These are phyloP conservation scores for Pycnococcus provasolii DNA, from an alignment of 139 green algal species.

Conservation along the genomic window DNA sequence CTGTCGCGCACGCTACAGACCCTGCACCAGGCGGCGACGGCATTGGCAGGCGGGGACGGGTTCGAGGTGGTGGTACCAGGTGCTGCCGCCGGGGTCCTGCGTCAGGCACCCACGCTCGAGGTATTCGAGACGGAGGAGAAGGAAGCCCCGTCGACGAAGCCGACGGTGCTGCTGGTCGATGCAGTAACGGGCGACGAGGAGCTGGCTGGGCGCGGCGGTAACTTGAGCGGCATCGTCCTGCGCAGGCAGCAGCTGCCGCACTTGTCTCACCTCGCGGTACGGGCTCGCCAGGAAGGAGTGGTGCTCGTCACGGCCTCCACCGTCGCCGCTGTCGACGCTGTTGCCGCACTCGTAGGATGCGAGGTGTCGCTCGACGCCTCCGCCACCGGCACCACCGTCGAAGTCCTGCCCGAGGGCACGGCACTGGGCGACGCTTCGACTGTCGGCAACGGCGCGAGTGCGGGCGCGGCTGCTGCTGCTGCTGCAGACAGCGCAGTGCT, in stretches of 20 bases:
- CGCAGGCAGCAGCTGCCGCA: constrained; percentile 73
- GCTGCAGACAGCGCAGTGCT: not conserved
- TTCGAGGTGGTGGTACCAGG: constrained; percentile 78
- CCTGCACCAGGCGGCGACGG: constrained; percentile 39
- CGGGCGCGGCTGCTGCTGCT: not conserved
- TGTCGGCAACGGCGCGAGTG: not conserved
- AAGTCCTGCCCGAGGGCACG: not conserved
- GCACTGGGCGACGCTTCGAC: not conserved
- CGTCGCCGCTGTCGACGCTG: not conserved
- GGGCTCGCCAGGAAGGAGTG: constrained; percentile 77
- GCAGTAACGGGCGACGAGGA: constrained; percentile 84
- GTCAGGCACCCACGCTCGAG: constrained; percentile 47
- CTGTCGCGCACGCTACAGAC: constrained; percentile 45
- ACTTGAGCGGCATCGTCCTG: constrained; percentile 67
- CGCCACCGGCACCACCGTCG: not conserved
- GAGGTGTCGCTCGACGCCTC: not conserved
- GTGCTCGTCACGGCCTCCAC: constrained; percentile 43
- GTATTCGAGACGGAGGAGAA: not conserved
- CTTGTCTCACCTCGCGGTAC: constrained; percentile 80
- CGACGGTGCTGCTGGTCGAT: constrained; percentile 27
- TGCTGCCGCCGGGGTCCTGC: constrained; percentile 47
- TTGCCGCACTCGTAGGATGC: not conserved
- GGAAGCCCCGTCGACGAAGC: not conserved
- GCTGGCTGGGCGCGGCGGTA: constrained; percentile 50
- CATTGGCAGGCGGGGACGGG: constrained; percentile 32